Conservation (phyloP, 1,284 basidiomycete species). For the Kwoniella shivajii region DNA sequence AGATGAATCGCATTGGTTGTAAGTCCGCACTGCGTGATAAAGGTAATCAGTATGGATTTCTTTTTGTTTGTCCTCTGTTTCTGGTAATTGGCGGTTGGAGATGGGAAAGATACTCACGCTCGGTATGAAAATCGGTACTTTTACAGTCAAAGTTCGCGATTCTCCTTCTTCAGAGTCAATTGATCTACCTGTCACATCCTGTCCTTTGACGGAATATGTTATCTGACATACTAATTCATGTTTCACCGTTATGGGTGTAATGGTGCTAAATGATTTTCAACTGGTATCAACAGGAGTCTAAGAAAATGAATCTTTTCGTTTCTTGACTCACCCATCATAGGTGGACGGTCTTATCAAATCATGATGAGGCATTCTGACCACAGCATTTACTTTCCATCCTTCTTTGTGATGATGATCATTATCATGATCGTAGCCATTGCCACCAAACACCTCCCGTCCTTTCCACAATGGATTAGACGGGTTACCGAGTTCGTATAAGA, state of each 20-base stretch:
- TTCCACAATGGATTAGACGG: constrained; percentile 42
- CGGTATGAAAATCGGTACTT: constrained; percentile 40
- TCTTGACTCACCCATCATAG: constrained; percentile 45
- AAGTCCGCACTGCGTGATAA: too few relatives aligned
- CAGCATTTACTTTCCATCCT: constrained; percentile 38
- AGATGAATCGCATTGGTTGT: too few relatives aligned
- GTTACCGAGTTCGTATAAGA: constrained; percentile 43
- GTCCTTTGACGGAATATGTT: constrained; percentile 47
- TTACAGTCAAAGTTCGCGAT: constrained; percentile 43
- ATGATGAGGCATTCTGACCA: constrained; percentile 49
- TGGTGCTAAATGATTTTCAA: constrained; percentile 40
- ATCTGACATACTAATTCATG: constrained; percentile 47
- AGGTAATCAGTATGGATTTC: too few relatives aligned
- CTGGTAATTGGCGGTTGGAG: too few relatives aligned
- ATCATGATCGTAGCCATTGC: constrained; percentile 6
- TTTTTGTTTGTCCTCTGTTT: too few relatives aligned
- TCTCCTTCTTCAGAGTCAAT: constrained; percentile 43
- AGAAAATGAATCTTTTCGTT: not conserved
- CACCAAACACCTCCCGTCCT: constrained; percentile 33
- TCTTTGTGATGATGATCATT: too few relatives aligned
- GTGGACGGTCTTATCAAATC: constrained; percentile 50
- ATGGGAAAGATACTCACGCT: constrained; percentile 33
- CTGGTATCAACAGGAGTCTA: too few relatives aligned
- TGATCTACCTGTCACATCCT: constrained; percentile 29
- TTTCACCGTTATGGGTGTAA: constrained; percentile 47